Evolutionary conservation across 2,329 filamentous ascomycete genomes (phyloP), one percentile per base, ranked within the genome.

Genomic region (Phaeoacremonium minimum): DNA sequence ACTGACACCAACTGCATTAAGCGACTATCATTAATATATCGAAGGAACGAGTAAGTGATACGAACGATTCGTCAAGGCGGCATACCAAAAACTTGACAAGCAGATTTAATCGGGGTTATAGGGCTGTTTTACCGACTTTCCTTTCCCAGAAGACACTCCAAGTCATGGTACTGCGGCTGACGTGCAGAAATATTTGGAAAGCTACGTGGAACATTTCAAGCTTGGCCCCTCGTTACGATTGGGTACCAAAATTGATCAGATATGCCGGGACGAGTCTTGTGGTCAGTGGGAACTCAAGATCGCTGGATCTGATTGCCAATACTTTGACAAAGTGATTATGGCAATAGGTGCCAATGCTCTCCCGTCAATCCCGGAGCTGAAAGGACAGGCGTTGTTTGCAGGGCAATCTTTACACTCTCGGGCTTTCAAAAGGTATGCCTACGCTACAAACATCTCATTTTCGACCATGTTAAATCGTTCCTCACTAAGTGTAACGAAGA

Each of bases 71-170:
- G n/a, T n/a, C n/a, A n/a, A n/a, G n/a, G n/a, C n/a, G n/a, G n/a
- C n/a, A n/a, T n/a, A n/a, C n/a, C n/a, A n/a, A n/a, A n/a, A n/a
- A n/a, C n/a, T n/a, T n/a, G n/a, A n/a, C n/a, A n/a, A n/a, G n/a
- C n/a, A n/a, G n/a, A n/a, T n/a, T n/a, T n/a, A n/a, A n/a, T n/a
- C n/a, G n/a, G 34, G 37, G 15, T 31, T 46, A 18, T 46, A 60
- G 50, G 57, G 56, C 15, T 58, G 55, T 30, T 61, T 53, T 31
- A 62, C 58, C 8, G 58, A 62, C 37, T 62, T 55, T 15, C 56
- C 57, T 1, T 62, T 59, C 28, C 46, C 55, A 4, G 41, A 12
- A 15, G 5, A 15, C 18, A 40, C 32, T 30, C 14, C 40, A 43
- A 17, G 37, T 38, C 4, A 37, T 41, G 16, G 40, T 41, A 9